Evolutionary conservation across 2,329 filamentous ascomycete species (phyloP).

Genomic region (Aspergillus uvarum): DNA sequence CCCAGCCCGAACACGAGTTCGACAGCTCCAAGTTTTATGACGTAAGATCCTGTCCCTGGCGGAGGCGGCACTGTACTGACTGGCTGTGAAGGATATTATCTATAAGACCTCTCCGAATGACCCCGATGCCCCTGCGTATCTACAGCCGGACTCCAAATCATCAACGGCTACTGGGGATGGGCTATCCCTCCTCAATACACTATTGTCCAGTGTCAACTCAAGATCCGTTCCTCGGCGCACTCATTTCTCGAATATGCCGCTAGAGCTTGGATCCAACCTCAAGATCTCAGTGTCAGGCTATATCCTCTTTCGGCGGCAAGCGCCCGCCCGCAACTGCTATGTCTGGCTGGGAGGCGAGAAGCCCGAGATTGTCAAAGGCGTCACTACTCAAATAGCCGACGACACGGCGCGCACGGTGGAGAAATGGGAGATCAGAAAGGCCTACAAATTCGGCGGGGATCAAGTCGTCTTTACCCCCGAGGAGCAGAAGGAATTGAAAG

Average conservation of each 20-base stretch:
- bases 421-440: slow-evolving; percentile 80
- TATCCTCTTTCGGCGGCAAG: slow-evolving; percentile 81
- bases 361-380: slow-evolving; percentile 72
- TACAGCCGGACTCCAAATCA: slow-evolving; percentile 52
- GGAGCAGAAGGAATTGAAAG: slow-evolving; percentile 72
- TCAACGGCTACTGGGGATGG: slow-evolving; percentile 71
- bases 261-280: slow-evolving; percentile 82
- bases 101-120: slow-evolving; percentile 72
- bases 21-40: slow-evolving; percentile 88
- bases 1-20: slow-evolving; percentile 68
- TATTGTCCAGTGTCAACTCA: slow-evolving; percentile 86
- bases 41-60: slow-evolving; percentile 49
- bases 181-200: slow-evolving; percentile 72
- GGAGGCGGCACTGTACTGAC: neutral
- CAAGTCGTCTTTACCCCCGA: slow-evolving; percentile 82
- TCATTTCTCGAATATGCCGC: slow-evolving; percentile 79
- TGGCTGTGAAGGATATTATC: slow-evolving; percentile 70
- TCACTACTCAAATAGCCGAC: slow-evolving; percentile 73
- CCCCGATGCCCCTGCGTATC: slow-evolving; percentile 63
- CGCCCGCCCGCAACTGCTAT: slow-evolving; percentile 77
- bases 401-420: slow-evolving; percentile 76
- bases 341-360: slow-evolving; percentile 86
- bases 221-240: slow-evolving; percentile 83
- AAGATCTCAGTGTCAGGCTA: slow-evolving; percentile 92
- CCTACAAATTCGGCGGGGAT: slow-evolving; percentile 93